These are phyloP conservation scores for Tolypocladium nubicola DNA, from an alignment of 2,329 filamentous ascomycete genomes.

Conservation along the genomic window DNA sequence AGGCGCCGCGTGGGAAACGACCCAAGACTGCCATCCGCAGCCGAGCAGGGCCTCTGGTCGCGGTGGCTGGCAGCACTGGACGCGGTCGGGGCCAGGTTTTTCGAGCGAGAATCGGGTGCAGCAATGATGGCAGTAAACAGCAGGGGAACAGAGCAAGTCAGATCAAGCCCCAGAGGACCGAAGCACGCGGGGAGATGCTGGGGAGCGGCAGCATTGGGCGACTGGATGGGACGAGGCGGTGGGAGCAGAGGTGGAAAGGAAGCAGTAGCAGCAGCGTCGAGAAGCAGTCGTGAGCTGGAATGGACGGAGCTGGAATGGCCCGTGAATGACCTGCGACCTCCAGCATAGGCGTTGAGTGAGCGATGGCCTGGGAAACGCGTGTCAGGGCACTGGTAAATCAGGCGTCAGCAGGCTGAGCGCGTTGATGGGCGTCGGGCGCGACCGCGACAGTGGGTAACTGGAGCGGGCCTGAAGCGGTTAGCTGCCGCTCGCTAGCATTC, in stretches of 20 bases:
- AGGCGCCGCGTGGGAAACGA: not conserved
- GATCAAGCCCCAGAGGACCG: not conserved
- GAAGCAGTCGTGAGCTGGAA: not conserved
- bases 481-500: constrained; percentile 2
- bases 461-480: not conserved
- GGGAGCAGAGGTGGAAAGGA: not conserved
- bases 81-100: not conserved
- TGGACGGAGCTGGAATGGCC: not conserved
- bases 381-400: not conserved
- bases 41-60: not conserved
- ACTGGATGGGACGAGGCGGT: not conserved
- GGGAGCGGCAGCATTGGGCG: not conserved
- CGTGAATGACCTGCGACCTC: not conserved
- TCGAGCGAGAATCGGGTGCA: not conserved
- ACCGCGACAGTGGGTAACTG: not conserved
- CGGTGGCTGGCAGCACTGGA: not conserved
- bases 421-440: constrained; percentile 1
- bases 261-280: not conserved
- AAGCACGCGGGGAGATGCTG: not conserved
- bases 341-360: not conserved
- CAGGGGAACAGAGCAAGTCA: not conserved
- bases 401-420: not conserved
- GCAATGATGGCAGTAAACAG: not conserved
- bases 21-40: not conserved
- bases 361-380: not conserved